phyloP scores from a whole-genome alignment of 768 basidiomycete genomes.

The Mycena maculata region DNA sequence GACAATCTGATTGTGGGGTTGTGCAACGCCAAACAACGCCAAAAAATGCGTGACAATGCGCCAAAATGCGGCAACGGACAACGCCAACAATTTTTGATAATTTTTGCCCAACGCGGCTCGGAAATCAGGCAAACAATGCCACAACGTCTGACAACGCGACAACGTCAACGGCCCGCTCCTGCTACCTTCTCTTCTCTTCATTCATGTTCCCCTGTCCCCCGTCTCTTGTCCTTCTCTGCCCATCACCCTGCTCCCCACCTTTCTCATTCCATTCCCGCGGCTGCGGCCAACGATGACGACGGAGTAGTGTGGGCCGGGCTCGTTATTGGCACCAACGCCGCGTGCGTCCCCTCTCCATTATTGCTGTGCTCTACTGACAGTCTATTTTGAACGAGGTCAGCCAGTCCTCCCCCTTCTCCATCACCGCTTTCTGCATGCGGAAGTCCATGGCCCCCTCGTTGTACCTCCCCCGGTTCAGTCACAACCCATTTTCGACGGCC shows the following conservation, averaged over 20 bases:
- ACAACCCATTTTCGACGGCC: neutral
- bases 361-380: neutral
- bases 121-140: neutral
- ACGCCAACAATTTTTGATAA: neutral
- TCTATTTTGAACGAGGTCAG: neutral
- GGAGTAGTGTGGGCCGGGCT: neutral
- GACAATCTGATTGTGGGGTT: neutral
- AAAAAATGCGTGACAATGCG: neutral
- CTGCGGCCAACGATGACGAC: neutral
- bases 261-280: too few species aligned
- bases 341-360: neutral
- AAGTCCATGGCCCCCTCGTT: neutral
- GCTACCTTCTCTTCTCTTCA: too few species aligned
- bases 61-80: neutral
- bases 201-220: too few species aligned
- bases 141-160: conserved; percentile 4
- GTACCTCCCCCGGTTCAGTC: neutral
- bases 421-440: conserved; percentile 4
- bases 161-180: neutral
- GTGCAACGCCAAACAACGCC: conserved; percentile 9
- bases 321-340: neutral
- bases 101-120: neutral
- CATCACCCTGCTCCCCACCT: too few species aligned
- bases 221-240: too few species aligned
- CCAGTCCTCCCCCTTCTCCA: conserved; percentile 3